A percentile compares a stretch with the other conserved stretches of the same genome.
phyloP scores from a whole-genome alignment of 257 asterid species.

The Cruciata laevipes region DNA sequence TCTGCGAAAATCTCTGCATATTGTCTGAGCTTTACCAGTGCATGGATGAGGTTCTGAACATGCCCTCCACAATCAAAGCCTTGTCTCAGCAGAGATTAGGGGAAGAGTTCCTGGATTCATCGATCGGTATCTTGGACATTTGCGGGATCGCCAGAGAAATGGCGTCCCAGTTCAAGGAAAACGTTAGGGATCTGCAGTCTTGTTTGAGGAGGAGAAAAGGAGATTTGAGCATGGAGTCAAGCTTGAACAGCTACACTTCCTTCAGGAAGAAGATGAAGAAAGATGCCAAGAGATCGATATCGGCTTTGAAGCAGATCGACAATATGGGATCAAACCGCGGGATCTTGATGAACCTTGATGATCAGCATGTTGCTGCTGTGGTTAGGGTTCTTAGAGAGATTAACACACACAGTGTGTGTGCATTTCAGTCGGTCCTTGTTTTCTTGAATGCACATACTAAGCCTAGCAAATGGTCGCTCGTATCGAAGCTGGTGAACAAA shows the following conservation, averaged over 20 bases:
- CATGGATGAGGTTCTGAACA: constrained; percentile 28
- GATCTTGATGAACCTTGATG: not conserved
- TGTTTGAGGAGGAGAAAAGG: constrained; percentile 26
- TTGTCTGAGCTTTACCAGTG: constrained; percentile 19
- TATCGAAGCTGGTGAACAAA: constrained; percentile 24
- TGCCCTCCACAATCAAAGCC: constrained; percentile 21
- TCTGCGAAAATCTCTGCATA: constrained; percentile 15
- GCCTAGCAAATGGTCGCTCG: constrained; percentile 23
- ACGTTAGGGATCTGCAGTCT: constrained; percentile 25
- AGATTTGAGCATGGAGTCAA: constrained; percentile 17
- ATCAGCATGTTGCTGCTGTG: not conserved
- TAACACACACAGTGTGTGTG: constrained; percentile 12
- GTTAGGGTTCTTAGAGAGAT: constrained; percentile 19
- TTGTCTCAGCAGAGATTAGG: constrained; percentile 22
- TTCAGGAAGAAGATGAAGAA: constrained; percentile 27
- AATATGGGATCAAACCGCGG: constrained; percentile 17
- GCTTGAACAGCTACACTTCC: constrained; percentile 4
- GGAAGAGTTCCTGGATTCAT: constrained; percentile 22
- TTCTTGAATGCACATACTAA: constrained; percentile 23
- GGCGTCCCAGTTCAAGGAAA: constrained; percentile 16
- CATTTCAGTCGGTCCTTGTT: constrained; percentile 17
- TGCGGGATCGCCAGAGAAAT: constrained; percentile 23
- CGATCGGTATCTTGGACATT: constrained; percentile 25
- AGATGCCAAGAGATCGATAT: constrained; percentile 15
- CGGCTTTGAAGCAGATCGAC: constrained; percentile 23